These are phyloP conservation scores for Claviceps paspali DNA, from an alignment of 2,329 filamentous ascomycete species.

Conservation along the genomic window DNA sequence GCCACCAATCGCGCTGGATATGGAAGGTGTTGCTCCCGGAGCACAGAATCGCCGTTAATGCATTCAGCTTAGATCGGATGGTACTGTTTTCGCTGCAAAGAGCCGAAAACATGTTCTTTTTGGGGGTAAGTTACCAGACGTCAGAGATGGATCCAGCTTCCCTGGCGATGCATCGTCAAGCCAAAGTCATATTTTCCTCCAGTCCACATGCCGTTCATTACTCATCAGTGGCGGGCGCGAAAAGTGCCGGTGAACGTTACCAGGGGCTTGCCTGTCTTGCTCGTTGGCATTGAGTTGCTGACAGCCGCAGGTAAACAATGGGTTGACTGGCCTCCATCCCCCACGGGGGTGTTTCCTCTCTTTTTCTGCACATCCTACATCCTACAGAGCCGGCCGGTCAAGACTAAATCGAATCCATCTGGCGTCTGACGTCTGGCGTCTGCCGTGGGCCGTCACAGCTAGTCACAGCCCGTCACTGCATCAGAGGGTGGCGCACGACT, in stretches of 20 bases:
- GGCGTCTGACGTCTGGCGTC: too few relatives aligned
- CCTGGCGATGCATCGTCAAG: background rate
- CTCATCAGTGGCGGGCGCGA: background rate
- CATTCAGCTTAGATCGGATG: slow-evolving; percentile 4
- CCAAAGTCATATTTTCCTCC: background rate
- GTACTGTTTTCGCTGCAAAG: slow-evolving; percentile 2
- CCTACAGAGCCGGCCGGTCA: too few relatives aligned
- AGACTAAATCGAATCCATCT: background rate
- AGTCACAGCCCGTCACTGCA: too few relatives aligned
- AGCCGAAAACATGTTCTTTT: background rate
- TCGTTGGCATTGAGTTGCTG: background rate
- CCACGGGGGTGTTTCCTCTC: too few relatives aligned
- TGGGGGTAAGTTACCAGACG: background rate
- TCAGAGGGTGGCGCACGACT: background rate
- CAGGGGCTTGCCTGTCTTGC: background rate
- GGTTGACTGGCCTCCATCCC: background rate
- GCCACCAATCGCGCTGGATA: background rate
- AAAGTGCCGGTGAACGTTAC: background rate
- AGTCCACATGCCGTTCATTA: too few relatives aligned
- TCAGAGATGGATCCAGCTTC: background rate
- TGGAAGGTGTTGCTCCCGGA: background rate
- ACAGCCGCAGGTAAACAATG: background rate
- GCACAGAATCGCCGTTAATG: background rate
- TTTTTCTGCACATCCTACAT: too few relatives aligned
- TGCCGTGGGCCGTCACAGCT: too few relatives aligned